phyloP scores from a whole-genome alignment of 495 filamentous ascomycete species.

The Penicillium mononematosum region DNA sequence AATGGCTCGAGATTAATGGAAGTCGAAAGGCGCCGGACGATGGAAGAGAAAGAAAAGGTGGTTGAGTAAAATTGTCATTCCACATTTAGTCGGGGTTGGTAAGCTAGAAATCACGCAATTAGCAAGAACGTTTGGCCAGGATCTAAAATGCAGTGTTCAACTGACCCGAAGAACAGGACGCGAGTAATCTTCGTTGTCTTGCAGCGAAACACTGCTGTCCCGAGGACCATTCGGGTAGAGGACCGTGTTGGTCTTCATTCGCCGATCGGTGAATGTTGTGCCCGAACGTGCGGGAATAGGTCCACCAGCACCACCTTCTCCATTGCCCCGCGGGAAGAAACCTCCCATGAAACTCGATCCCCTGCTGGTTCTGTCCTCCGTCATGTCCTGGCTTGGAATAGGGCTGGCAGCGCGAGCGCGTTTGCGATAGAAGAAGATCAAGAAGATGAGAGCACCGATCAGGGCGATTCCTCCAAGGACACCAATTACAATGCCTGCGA shows the following conservation, averaged over 20 bases:
- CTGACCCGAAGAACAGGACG: constrained; percentile 56
- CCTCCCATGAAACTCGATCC: constrained; percentile 46
- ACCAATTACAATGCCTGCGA: constrained; percentile 52
- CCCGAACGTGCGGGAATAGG: constrained; percentile 21
- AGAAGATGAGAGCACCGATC: constrained; percentile 37
- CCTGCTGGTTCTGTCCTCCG: constrained; percentile 45
- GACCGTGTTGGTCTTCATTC: constrained; percentile 43
- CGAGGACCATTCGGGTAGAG: constrained; percentile 49
- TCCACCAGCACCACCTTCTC: constrained; percentile 36
- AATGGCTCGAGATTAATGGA: constrained; percentile 36
- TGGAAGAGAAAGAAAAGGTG: constrained; percentile 9
- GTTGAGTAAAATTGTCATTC: constrained; percentile 9
- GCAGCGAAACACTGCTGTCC: constrained; percentile 51
- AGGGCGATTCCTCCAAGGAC: constrained; percentile 46
- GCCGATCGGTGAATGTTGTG: constrained; percentile 44
- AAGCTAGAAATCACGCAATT: constrained; percentile 36
- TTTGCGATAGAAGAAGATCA: constrained; percentile 46
- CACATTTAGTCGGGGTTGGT: constrained; percentile 52
- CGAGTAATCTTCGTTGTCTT: constrained; percentile 58
- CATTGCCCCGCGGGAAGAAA: constrained; percentile 42
- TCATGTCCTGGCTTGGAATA: constrained; percentile 35
- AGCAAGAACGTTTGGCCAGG: constrained; percentile 14
- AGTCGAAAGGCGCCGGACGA: constrained; percentile 18
- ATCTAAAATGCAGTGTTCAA: constrained; percentile 2
- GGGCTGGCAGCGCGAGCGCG: constrained; percentile 35